Evolutionary conservation across 176 grass and related monocot genomes (phyloP).

Genomic region (Musa schizocarpa): DNA sequence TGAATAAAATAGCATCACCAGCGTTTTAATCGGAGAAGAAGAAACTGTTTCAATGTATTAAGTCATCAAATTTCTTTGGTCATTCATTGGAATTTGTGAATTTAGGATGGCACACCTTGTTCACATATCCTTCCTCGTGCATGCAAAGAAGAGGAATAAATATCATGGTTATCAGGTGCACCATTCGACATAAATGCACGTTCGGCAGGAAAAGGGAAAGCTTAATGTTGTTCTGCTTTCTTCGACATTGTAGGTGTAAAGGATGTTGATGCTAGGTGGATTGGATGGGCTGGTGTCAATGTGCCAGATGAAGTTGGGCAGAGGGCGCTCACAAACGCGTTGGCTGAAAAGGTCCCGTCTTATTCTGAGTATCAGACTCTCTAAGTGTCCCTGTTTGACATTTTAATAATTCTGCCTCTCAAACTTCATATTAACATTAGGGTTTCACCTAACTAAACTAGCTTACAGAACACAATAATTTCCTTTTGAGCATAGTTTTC

Average conservation of each 20-base stretch:
- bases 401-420: conserved; percentile 14
- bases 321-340: conserved; percentile 64
- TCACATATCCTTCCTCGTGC: neutral
- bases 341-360: conserved; percentile 72
- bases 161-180: neutral
- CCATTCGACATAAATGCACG: neutral
- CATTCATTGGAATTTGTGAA: neutral
- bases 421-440: neutral
- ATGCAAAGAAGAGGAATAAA: neutral
- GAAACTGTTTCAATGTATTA: no score
- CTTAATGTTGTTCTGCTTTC: conserved; percentile 25
- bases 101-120: neutral
- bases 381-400: neutral
- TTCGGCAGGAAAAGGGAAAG: neutral
- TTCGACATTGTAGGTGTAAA: conserved; percentile 53
- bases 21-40: no score
- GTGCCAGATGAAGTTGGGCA: conserved; percentile 91
- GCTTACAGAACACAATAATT: conserved; percentile 31
- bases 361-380: neutral
- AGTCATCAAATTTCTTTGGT: neutral
- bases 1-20: neutral
- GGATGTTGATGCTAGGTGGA: conserved; percentile 98
- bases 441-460: conserved; percentile 3
- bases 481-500: neutral
- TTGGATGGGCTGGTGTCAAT: conserved; percentile 97